Conservation (phyloP, 1,284 basidiomycete species). For the Termitomyces sp. region DNA sequence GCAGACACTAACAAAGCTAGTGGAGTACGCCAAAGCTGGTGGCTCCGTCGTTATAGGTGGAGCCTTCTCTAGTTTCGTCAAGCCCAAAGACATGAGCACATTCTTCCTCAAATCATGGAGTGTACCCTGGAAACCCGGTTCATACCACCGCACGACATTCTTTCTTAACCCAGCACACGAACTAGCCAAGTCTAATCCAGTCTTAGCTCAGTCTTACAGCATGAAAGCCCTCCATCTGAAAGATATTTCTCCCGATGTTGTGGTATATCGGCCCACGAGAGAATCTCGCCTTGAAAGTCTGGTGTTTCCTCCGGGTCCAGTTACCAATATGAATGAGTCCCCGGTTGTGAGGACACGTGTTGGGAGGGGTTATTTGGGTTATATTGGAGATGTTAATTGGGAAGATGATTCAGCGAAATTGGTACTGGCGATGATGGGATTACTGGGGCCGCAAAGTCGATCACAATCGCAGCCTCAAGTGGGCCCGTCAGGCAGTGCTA, state of each 20-base stretch:
- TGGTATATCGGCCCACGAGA: slow-evolving; percentile 12
- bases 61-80: slow-evolving; percentile 20
- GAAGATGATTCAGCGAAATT: slow-evolving; percentile 26
- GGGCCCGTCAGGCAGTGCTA: background rate
- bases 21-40: slow-evolving; percentile 27
- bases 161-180: slow-evolving; percentile 12
- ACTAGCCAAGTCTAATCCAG: slow-evolving; percentile 12
- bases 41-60: slow-evolving; percentile 29
- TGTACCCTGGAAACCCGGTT: slow-evolving; percentile 21
- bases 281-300: slow-evolving; percentile 19
- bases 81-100: slow-evolving; percentile 13
- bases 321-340: slow-evolving; percentile 23
- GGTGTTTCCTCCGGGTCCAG: slow-evolving; percentile 20
- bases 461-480: background rate
- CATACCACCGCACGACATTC: slow-evolving; percentile 19
- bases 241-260: slow-evolving; percentile 10
- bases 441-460: slow-evolving; percentile 18
- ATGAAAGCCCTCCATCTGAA: slow-evolving; percentile 20
- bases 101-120: slow-evolving; percentile 25
- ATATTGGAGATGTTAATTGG: slow-evolving; percentile 30
- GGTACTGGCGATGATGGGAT: slow-evolving; percentile 29
- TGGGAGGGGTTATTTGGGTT: slow-evolving; percentile 28
- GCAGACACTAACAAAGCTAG: slow-evolving; percentile 22
- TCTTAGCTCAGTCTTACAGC: slow-evolving; percentile 14
- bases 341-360: slow-evolving; percentile 25